These are phyloP conservation scores for Termitomyces bulborhizus DNA, from an alignment of 768 basidiomycete genomes.

Conservation along the genomic window DNA sequence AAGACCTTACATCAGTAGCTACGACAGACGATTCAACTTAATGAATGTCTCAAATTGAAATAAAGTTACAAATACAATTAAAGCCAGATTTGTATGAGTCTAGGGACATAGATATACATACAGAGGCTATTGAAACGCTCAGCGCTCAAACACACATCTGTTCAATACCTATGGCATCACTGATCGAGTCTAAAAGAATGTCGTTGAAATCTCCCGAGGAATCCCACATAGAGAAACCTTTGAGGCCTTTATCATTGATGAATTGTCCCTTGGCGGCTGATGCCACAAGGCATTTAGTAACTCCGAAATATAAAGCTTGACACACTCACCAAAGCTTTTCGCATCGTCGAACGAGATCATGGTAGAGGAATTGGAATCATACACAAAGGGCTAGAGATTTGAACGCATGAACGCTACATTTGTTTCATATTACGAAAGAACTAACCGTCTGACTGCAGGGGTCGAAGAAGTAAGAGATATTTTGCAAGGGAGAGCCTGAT, in stretches of 20 bases:
- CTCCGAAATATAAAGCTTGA: neutral
- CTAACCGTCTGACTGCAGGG: constrained; percentile 69
- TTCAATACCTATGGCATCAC: constrained; percentile 28
- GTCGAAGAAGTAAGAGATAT: constrained; percentile 55
- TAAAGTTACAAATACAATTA: too few relatives aligned
- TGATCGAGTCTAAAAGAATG: constrained; percentile 52
- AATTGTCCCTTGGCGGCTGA: constrained; percentile 52
- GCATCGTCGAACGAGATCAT: constrained; percentile 69
- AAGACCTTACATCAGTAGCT: too few relatives aligned
- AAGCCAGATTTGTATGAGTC: too few relatives aligned
- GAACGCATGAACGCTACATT: neutral
- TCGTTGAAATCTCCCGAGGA: constrained; percentile 54
- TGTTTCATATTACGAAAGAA: constrained; percentile 6
- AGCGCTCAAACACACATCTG: constrained; percentile 10
- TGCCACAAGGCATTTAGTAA: constrained; percentile 1
- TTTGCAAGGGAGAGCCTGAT: constrained; percentile 37
- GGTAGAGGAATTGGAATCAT: constrained; percentile 42
- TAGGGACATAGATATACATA: neutral
- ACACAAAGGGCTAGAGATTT: constrained; percentile 54
- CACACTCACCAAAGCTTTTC: constrained; percentile 40
- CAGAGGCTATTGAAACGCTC: neutral
- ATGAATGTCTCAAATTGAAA: too few relatives aligned
- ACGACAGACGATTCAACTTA: too few relatives aligned
- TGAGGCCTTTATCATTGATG: constrained; percentile 45
- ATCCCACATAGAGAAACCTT: constrained; percentile 67